Base-by-base conservation (phyloP, 805 yeast species). In the Starmerella khaoyaiensis region DNA sequence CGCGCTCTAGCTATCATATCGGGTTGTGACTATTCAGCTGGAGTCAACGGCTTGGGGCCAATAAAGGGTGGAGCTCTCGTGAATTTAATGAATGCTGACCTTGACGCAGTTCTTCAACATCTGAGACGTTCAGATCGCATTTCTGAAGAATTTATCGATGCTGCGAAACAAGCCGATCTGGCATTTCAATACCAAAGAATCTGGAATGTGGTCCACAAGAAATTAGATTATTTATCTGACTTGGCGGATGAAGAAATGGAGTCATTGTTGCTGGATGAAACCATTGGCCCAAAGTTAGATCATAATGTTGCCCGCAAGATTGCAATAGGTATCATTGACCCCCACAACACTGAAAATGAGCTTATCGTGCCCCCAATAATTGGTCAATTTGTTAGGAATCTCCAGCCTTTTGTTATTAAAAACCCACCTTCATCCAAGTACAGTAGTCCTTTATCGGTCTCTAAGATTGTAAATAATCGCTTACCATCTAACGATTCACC, bases 21-120 rank as follows among this genome's bases (percentile, higher is more conserved):
- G n/a, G 99, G 99, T 0, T 90, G 99, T 60, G 99, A 90, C 57
- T 90, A 90, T 53, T 81, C 95, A 0, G 72, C 73, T 37, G 98
- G 99, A 0, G 64, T 90, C 5, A 70, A 78, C 0, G 77, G 79
- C 2, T 66, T 87, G 12, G 99, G 98, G 0, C 64, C 84, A 8
- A 71, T 74, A 31, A 79, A 76, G 20, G 93, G 96, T 0, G 69
- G 79, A 37, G 62, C 60, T 28, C 54, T 78, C 30, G 74, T 82
- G 2, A 63, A 64, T 36, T 63, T 68, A 39, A 65, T 65, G 48
- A 57, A 60, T 17, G 63, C 65, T 1, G 64, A 31, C 23, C 28
- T 76, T 47, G 76, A 76, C 12, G 63, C 71, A 28, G 69, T 79
- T 3, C 43, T 82, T 4, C 55, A 67, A 45, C 68, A 69, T 17